Percentiles rank a stretch among this genome's conserved stretches.
Evolutionary conservation across 108 stramenopile genomes (phyloP).

Genomic region (Conticribra weissflogii): DNA sequence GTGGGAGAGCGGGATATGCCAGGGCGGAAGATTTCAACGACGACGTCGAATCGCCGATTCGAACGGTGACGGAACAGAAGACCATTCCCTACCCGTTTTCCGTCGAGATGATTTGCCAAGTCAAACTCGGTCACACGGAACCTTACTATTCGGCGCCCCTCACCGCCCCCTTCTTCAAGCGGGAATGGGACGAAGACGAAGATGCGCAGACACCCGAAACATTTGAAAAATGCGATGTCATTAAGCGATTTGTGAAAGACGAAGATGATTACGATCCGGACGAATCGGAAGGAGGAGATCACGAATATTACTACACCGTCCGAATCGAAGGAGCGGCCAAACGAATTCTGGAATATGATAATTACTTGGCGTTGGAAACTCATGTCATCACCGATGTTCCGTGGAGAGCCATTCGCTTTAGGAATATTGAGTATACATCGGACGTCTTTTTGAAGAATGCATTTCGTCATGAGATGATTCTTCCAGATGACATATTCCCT

Average conservation of each 20-base stretch:
- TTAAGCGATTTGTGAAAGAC: constrained; percentile 19
- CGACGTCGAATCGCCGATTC: constrained; percentile 16
- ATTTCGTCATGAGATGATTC: constrained; percentile 71
- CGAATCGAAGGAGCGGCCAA: constrained; percentile 28
- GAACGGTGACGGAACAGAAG: constrained; percentile 44
- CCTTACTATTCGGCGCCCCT: constrained; percentile 29
- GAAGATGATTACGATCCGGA: constrained; percentile 15
- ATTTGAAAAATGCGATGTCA: constrained; percentile 33
- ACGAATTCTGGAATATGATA: constrained; percentile 13
- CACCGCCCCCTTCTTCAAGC: constrained; percentile 31
- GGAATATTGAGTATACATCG: constrained; percentile 59
- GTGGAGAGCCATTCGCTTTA: constrained; percentile 63
- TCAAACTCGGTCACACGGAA: constrained; percentile 31
- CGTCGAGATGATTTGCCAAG: constrained; percentile 26
- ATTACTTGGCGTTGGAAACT: constrained; percentile 13
- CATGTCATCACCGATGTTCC: constrained; percentile 59
- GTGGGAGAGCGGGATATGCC: constrained; percentile 28
- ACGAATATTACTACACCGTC: constrained; percentile 32
- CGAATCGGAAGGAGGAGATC: background rate
- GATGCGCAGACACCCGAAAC: constrained; percentile 26
- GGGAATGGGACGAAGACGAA: constrained; percentile 14
- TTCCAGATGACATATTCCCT: constrained; percentile 71
- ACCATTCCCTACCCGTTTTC: constrained; percentile 39
- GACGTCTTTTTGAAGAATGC: constrained; percentile 66
- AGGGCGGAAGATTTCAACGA: constrained; percentile 36